These are phyloP conservation scores for Parathielavia hyrcaniae DNA, from an alignment of 495 filamentous ascomycete species.

Conservation along the genomic window DNA sequence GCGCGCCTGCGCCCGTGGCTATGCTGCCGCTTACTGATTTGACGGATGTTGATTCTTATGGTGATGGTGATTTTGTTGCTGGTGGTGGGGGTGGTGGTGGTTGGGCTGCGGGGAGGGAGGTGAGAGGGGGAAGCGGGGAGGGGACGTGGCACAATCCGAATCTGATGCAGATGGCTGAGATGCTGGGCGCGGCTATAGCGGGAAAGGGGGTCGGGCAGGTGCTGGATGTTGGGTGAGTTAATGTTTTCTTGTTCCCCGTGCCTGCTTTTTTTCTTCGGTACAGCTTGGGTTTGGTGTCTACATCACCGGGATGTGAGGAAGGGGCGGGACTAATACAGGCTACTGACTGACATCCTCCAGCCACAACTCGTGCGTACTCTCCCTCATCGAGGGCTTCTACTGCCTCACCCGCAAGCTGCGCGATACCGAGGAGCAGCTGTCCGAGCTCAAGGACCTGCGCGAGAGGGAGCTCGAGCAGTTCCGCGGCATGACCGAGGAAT, in stretches of 20 bases:
- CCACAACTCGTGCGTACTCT: constrained; percentile 40
- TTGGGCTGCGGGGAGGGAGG: background rate
- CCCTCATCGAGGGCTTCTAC: constrained; percentile 38
- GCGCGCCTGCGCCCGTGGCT: background rate
- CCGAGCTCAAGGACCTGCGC: constrained; percentile 29
- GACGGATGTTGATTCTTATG: background rate
- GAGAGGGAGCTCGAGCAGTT: constrained; percentile 39
- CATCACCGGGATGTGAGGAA: background rate
- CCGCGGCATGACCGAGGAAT: constrained; percentile 36
- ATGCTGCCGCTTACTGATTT: constrained; percentile 14
- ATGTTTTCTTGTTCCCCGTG: background rate
- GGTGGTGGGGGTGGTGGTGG: background rate
- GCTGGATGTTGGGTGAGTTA: constrained; percentile 29
- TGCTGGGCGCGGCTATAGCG: constrained; percentile 34
- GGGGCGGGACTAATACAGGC: background rate
- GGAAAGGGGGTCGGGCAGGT: constrained; percentile 23
- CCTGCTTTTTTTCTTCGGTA: background rate
- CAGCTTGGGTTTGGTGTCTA: too few species aligned
- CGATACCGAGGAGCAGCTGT: constrained; percentile 19
- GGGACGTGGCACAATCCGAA: constrained; percentile 36
- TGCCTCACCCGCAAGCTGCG: constrained; percentile 20
- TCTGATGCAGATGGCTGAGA: constrained; percentile 41
- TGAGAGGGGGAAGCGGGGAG: background rate
- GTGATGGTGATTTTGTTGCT: background rate
- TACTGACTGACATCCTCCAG: constrained; percentile 9